Evolutionary conservation across 352 stramenopile species (phyloP).

Genomic region (Pythium aristosporum): DNA sequence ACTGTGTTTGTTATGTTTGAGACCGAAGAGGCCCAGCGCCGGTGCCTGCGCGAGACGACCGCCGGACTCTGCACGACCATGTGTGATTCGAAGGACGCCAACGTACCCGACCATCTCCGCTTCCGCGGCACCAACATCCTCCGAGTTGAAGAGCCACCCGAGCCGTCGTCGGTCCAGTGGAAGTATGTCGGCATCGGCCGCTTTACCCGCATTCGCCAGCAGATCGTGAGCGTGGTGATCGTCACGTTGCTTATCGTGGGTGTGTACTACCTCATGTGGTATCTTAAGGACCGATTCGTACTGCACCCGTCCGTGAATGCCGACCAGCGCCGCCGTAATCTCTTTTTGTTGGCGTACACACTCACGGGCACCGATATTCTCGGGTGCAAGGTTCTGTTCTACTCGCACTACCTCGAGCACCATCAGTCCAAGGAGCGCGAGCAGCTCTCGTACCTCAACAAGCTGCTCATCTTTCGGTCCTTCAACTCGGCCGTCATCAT

Average conservation of each 20-base stretch:
- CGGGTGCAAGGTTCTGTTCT: conserved; percentile 59
- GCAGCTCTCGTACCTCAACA: conserved; percentile 79
- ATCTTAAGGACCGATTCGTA: conserved; percentile 41
- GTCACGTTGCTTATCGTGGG: conserved; percentile 49
- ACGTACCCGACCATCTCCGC: conserved; percentile 36
- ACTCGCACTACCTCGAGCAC: conserved; percentile 55
- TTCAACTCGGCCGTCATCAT: conserved; percentile 80
- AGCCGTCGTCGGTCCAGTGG: conserved; percentile 73
- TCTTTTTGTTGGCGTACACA: conserved; percentile 55
- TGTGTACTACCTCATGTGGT: conserved; percentile 50
- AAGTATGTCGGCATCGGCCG: conserved; percentile 56
- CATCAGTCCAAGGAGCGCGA: conserved; percentile 67
- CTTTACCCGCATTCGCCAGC: conserved; percentile 36
- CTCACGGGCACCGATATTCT: conserved; percentile 57
- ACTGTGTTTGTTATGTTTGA: conserved; percentile 82
- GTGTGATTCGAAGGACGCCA: conserved; percentile 36
- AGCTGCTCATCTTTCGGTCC: conserved; percentile 64
- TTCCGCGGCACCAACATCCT: conserved; percentile 77
- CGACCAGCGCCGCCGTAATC: conserved; percentile 36
- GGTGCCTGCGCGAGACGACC: conserved; percentile 47
- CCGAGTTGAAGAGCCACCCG: conserved; percentile 55
- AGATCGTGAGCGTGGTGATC: conserved; percentile 45
- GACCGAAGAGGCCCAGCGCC: conserved; percentile 57
- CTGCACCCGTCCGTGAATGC: conserved; percentile 25
- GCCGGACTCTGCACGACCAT: conserved; percentile 50